Evolutionary conservation across 169 alveolate genomes (phyloP), one percentile per base, ranked within the genome.

Genomic region (Cryptosporidium baileyi): DNA sequence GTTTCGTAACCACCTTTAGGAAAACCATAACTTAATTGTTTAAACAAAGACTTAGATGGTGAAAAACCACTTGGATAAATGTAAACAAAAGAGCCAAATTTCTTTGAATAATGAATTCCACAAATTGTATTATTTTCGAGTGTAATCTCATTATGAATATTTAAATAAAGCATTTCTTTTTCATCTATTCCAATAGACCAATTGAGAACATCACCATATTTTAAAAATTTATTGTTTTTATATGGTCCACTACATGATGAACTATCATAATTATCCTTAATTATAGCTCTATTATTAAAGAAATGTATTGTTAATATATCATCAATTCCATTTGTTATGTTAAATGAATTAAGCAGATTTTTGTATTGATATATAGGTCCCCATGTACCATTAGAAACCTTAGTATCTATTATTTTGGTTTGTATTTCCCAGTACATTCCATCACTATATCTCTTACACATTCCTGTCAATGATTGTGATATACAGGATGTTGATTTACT

Each of bases 171-270:
- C 80, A 63, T 63, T 1, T 30, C 41, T 41, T 44, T 63, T 19
- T 59, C 38, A 24, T 63, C 80, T 2, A 63, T n/a, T 6, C 80
- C 80, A 41, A 63, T 47, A 2, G 62, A 41, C 80, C 80, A 63
- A 17, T 24, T 26, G 1, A 43, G 32, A 1, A n/a, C n/a, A 5
- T 2, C 61, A 17, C 61, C 80, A 24, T 26, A 13, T 19, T 40
- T 3, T 2, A 24, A 28, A 38, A 28, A 5, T 5, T 63, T 11
- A 13, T 63, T 63, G 13, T 49, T 38, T 15, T 41, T 22, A 13
- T 63, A 63, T 0, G 80, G 80, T 4, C 80, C 80, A 19, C 45
- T 28, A 24, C 80, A 63, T 3, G 61, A 40, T 22, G 44, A 61
- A 7, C 43, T 34, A 44, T 44, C 15, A 26, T 7, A 17, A 7